Percentiles rank a stretch among this genome's conserved stretches.
Conservation (phyloP, 768 basidiomycete genomes). For the Suillus tomentosus region DNA sequence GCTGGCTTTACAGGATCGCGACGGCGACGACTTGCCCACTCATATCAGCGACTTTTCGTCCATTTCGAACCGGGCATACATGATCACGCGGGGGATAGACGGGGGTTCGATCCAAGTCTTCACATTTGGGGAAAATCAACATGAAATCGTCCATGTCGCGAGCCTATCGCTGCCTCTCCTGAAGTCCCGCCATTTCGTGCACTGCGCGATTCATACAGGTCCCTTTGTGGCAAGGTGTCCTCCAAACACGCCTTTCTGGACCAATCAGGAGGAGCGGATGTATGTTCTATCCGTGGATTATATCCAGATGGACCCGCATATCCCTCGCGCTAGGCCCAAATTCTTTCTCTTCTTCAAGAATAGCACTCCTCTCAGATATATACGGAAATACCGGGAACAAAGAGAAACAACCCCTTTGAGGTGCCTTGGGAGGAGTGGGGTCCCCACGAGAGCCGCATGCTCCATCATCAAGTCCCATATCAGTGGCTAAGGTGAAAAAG, state of each 20-base stretch:
- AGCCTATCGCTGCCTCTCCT: conserved; percentile 20
- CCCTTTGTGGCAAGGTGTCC: conserved; percentile 33
- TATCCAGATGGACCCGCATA: conserved; percentile 4
- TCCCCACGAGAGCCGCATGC: conserved; percentile 33
- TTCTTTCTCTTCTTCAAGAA: conserved; percentile 38
- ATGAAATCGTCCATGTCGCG: conserved; percentile 22
- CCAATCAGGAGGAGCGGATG: conserved; percentile 27
- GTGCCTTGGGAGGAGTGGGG: conserved; percentile 45
- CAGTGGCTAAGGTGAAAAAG: conserved; percentile 43
- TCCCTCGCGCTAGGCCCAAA: conserved; percentile 14
- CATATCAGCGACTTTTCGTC: conserved; percentile 48
- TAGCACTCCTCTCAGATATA: conserved; percentile 25
- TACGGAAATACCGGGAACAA: conserved; percentile 11
- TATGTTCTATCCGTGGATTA: conserved; percentile 31
- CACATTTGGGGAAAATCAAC: conserved; percentile 30
- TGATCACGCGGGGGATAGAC: conserved; percentile 38
- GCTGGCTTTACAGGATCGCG: conserved; percentile 31
- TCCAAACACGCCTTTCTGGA: conserved; percentile 25
- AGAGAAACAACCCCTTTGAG: conserved; percentile 3
- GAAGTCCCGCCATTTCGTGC: conserved; percentile 16
- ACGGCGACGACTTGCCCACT: conserved; percentile 24
- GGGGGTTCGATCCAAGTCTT: conserved; percentile 47
- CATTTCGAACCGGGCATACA: conserved; percentile 44
- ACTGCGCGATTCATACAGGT: conserved; percentile 34
- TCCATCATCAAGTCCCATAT: conserved; percentile 31